These are phyloP conservation scores for Closterium sp. DNA, from an alignment of 139 green algal genomes.

Conservation along the genomic window DNA sequence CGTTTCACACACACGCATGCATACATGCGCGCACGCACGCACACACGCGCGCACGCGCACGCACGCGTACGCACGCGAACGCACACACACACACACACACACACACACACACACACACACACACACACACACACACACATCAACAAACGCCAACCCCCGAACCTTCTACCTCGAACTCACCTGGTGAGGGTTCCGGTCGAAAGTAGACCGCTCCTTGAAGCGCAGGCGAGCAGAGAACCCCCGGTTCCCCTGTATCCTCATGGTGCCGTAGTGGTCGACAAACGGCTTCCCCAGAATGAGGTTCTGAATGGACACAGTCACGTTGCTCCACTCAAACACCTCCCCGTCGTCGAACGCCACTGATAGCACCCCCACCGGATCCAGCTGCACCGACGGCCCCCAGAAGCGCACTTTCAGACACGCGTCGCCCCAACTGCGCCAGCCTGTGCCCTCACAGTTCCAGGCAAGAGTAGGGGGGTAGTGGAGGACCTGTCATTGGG, in stretches of 20 bases:
- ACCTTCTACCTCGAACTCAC: no score
- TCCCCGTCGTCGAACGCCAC: constrained; percentile 74
- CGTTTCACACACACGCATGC: neutral
- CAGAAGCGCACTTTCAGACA: constrained; percentile 91
- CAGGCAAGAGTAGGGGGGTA: constrained; percentile 68
- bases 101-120: neutral
- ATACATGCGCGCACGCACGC: neutral
- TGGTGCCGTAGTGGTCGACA: constrained; percentile 81
- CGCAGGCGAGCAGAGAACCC: constrained; percentile 54
- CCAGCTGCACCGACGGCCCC: constrained; percentile 83
- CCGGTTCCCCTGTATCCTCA: constrained; percentile 60
- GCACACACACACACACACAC: neutral
- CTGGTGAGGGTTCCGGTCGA: constrained; percentile 64
- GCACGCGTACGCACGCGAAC: neutral
- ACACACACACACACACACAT: neutral
- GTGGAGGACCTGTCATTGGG: no score
- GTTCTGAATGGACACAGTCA: constrained; percentile 80
- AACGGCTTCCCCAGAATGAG: constrained; percentile 88
- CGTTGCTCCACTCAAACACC: constrained; percentile 35
- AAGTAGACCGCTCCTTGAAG: constrained; percentile 70
- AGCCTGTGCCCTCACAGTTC: constrained; percentile 64
- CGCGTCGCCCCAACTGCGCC: constrained; percentile 70
- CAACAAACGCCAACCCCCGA: no score
- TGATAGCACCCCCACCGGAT: constrained; percentile 66
- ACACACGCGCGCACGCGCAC: neutral